Evolutionary conservation across 2,329 filamentous ascomycete species (phyloP).

Genomic region (Biscogniauxia sp.): DNA sequence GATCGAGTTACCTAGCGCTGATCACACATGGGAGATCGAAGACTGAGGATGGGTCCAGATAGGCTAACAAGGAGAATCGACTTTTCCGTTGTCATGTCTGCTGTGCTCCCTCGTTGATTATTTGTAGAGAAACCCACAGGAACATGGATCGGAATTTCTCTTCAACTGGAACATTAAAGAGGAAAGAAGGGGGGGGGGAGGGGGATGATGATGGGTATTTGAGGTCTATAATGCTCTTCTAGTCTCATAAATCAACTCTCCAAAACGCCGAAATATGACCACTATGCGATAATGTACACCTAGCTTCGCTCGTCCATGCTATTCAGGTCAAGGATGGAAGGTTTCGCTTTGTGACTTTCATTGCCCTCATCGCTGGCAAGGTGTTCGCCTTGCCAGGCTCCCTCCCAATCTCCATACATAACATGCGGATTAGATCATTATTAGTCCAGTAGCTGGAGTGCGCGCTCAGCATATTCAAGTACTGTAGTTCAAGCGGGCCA

Average conservation of each 20-base stretch:
- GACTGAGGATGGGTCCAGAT: background rate
- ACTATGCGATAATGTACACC: background rate
- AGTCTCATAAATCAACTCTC: background rate
- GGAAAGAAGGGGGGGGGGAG: background rate
- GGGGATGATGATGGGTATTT: background rate
- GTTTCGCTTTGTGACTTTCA: constrained; percentile 48
- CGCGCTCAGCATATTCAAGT: constrained; percentile 93
- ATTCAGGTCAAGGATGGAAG: constrained; percentile 19
- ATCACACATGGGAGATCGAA: background rate
- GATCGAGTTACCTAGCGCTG: too few relatives aligned
- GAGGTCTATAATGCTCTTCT: background rate
- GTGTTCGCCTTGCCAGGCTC: constrained; percentile 62
- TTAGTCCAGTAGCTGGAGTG: constrained; percentile 93
- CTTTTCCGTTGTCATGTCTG: background rate
- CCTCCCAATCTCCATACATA: constrained; percentile 85
- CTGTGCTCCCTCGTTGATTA: background rate
- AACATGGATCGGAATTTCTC: background rate
- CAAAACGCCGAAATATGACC: background rate
- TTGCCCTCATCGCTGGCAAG: constrained; percentile 56
- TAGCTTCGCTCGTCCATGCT: background rate
- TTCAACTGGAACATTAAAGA: background rate
- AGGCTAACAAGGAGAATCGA: background rate
- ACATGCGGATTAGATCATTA: constrained; percentile 82
- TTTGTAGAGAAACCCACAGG: background rate
- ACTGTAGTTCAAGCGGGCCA: constrained; percentile 89